Conservation (phyloP, 768 basidiomycete genomes). For the Tubosaeta brunneosetosa region DNA sequence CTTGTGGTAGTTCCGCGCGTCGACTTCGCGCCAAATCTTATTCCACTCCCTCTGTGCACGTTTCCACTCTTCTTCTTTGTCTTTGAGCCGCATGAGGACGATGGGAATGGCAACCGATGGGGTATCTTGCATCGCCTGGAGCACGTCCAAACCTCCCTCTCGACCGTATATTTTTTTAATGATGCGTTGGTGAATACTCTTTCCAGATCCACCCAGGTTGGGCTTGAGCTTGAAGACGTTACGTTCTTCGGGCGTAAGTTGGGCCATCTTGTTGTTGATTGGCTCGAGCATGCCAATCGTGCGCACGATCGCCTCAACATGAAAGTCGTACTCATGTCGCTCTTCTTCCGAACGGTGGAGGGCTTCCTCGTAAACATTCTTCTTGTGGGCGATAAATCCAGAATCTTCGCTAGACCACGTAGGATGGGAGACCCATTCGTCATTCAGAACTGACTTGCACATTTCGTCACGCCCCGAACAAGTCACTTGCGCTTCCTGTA, state of each 20-base stretch:
- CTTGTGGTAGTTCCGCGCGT: constrained; percentile 90
- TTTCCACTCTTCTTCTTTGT: constrained; percentile 99
- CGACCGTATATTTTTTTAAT: constrained; percentile 97
- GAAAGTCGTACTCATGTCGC: constrained; percentile 98
- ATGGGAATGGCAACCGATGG: constrained; percentile 87
- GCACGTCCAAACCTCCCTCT: constrained; percentile 75
- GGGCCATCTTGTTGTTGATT: constrained; percentile 79
- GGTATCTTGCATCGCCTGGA: constrained; percentile 87
- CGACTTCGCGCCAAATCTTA: constrained; percentile 96
- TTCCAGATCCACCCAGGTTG: constrained; percentile 76
- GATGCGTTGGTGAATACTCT: constrained; percentile 88
- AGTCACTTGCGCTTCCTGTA: constrained; percentile 76
- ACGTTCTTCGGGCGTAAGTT: constrained; percentile 75
- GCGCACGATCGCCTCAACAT: constrained; percentile 90
- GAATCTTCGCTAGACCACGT: constrained; percentile 94
- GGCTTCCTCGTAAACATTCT: constrained; percentile 96
- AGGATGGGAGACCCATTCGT: constrained; percentile 98
- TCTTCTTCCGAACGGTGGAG: constrained; percentile 96
- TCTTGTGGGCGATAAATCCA: constrained; percentile 84
- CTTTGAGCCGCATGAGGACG: constrained; percentile 82
- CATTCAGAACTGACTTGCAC: constrained; percentile 94
- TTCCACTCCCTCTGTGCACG: constrained; percentile 97
- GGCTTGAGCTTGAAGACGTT: constrained; percentile 81
- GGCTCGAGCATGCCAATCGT: constrained; percentile 92
- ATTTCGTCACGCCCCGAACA: constrained; percentile 97